phyloP scores from a whole-genome alignment of 2,329 filamentous ascomycete species.

The Apiospora phragmitis region DNA sequence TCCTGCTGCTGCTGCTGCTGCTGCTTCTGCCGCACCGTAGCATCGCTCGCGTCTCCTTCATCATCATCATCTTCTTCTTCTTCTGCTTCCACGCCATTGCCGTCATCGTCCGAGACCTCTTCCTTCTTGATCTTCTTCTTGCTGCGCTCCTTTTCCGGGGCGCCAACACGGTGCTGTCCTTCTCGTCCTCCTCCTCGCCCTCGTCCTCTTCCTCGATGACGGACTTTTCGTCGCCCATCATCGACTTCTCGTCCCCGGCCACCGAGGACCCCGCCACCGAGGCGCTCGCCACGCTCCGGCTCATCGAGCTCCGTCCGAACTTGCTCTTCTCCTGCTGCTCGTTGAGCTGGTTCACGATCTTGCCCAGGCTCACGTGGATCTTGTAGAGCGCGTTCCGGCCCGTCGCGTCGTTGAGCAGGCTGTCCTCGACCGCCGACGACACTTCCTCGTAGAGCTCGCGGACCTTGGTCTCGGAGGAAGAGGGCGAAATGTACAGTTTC shows the following conservation, averaged over 20 bases:
- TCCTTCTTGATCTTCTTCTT: background rate
- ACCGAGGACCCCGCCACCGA: slow-evolving; percentile 34
- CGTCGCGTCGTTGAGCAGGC: slow-evolving; percentile 59
- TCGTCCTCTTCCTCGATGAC: slow-evolving; percentile 46
- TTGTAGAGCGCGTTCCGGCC: slow-evolving; percentile 67
- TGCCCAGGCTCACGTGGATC: slow-evolving; percentile 65
- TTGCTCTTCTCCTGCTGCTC: slow-evolving; percentile 21
- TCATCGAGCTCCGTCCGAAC: slow-evolving; percentile 27
- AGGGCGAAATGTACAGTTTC: slow-evolving; percentile 77
- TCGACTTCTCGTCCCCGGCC: slow-evolving; percentile 30
- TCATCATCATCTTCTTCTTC: slow-evolving; percentile 18
- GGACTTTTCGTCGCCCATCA: slow-evolving; percentile 34
- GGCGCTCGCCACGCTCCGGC: slow-evolving; percentile 30
- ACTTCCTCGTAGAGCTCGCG: slow-evolving; percentile 59
- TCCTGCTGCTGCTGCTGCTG: slow-evolving; percentile 1
- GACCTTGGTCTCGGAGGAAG: slow-evolving; percentile 60
- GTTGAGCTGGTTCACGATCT: slow-evolving; percentile 61
- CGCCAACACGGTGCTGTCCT: background rate
- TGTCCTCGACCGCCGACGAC: slow-evolving; percentile 62
- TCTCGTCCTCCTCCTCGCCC: slow-evolving; percentile 32
- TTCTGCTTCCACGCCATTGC: background rate
- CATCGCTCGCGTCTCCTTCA: slow-evolving; percentile 19
- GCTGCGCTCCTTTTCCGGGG: background rate
- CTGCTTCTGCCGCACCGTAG: slow-evolving; percentile 23
- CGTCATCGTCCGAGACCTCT: background rate